Evolutionary conservation across 2,329 filamentous ascomycete species (phyloP).

Genomic region (Dendryphion nanum): DNA sequence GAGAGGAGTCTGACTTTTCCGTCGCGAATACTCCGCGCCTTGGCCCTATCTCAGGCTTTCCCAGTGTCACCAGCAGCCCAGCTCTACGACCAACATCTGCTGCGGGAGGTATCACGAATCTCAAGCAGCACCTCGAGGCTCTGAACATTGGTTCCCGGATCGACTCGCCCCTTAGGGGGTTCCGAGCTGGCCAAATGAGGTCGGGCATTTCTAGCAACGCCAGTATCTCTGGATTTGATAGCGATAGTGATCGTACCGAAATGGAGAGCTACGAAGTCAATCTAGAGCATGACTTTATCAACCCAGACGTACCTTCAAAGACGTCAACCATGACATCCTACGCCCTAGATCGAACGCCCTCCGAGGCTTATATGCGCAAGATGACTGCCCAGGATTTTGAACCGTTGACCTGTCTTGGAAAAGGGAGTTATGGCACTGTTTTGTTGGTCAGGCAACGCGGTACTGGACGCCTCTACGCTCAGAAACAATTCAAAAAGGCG

Average conservation of each 20-base stretch:
- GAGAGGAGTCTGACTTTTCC: constrained; percentile 55
- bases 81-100: constrained; percentile 50
- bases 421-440: constrained; percentile 94
- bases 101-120: constrained; percentile 72
- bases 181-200: constrained; percentile 23
- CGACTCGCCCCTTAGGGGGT: constrained; percentile 53
- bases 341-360: constrained; percentile 55
- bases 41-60: constrained; percentile 43
- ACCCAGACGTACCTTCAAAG: constrained; percentile 51
- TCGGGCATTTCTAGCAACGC: constrained; percentile 54
- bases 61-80: constrained; percentile 54
- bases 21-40: constrained; percentile 43
- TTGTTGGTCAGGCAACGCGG: constrained; percentile 84
- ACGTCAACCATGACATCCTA: constrained; percentile 29
- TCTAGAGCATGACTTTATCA: constrained; percentile 81
- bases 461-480: constrained; percentile 88
- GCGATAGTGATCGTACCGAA: constrained; percentile 69
- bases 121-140: constrained; percentile 79
- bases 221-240: constrained; percentile 57
- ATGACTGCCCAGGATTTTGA: constrained; percentile 93
- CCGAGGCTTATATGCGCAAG: constrained; percentile 61
- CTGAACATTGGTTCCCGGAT: constrained; percentile 65
- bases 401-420: constrained; percentile 85
- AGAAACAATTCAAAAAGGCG: constrained; percentile 98
- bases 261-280: constrained; percentile 81